Base-by-base conservation (phyloP, 1,284 basidiomycete species). In the Polyporus tsugae region DNA sequence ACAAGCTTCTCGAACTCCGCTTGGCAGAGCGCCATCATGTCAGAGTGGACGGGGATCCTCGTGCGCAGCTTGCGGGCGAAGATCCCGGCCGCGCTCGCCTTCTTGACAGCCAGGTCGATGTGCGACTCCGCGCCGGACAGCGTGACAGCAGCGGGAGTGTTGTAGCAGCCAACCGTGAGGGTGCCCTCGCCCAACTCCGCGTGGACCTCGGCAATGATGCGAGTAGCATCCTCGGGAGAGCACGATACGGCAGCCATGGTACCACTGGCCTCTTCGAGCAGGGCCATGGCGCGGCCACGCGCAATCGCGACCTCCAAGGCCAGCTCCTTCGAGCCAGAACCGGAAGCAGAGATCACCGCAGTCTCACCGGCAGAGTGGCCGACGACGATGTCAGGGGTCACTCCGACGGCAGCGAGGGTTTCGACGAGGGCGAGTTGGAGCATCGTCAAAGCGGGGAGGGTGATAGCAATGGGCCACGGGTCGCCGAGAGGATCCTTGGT, bases 341-440 rank as follows among this genome's bases (percentile, higher is more conserved):
- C 84, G 6, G 80, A 83, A 0, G 82, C 82, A 67, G 84, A 84
- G 0, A 85, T 62, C 19, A 84, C 64, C 0, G 82, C 80, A 0
- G 83, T 82, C 71, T 86, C 85, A 6, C 83, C 83, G 2, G 80
- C 79, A 6, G 81, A 82, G 74, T 84, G 82, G 0, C 83, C 84
- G 9, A 85, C 60, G 11, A 85, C 70, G 4, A 75, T 73, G 57
- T 82, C 77, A 0, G 84, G 82, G 6, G 67, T 66, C 29, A 84
- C 64, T 9, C 82, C 81, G 10, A 83, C 59, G 35, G 73, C 73
- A 6, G 67, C 64, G 0, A 86, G 73, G 1, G 82, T 74, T 60
- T 86, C 85, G 63, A 81, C 78, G 2, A 85, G 69, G 0, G 84
- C 85, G 5, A 85, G 80, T 69, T 86, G 85, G 65, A 84, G 63